Evolutionary conservation across 371 early-diverging fungal genomes (phyloP).

Genomic region (Chytridium lagenaria): DNA sequence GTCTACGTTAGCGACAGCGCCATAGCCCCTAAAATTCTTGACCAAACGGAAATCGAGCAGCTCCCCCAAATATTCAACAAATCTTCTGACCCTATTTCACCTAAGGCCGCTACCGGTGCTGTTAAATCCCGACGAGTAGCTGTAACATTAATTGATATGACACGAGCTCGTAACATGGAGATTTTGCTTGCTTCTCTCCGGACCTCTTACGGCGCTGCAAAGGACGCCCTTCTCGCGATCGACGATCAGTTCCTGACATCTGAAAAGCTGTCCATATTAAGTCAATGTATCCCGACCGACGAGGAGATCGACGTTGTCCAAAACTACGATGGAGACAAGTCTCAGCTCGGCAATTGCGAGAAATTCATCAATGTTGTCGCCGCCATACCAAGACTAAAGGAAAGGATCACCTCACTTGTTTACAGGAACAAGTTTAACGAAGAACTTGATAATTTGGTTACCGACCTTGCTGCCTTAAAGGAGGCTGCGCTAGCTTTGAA

Average conservation of each 20-base stretch:
- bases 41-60: constrained; percentile 38
- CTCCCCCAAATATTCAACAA: constrained; percentile 35
- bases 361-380: constrained; percentile 69
- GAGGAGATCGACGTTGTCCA: constrained; percentile 65
- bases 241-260: constrained; percentile 42
- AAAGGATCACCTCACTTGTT: constrained; percentile 75
- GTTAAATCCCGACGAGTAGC: constrained; percentile 21
- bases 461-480: constrained; percentile 56
- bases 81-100: background rate
- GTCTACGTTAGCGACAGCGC: constrained; percentile 31
- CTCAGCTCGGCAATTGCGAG: constrained; percentile 70
- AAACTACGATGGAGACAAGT: constrained; percentile 69
- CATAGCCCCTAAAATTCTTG: constrained; percentile 26
- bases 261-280: constrained; percentile 38
- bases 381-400: constrained; percentile 72
- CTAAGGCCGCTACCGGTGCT: constrained; percentile 18
- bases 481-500: constrained; percentile 55
- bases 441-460: constrained; percentile 69
- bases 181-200: constrained; percentile 31
- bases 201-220: constrained; percentile 35
- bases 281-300: constrained; percentile 42
- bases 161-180: constrained; percentile 45
- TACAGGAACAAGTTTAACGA: constrained; percentile 72
- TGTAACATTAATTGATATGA: constrained; percentile 44
- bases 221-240: constrained; percentile 42